Base-by-base conservation (phyloP, 495 filamentous ascomycete species). In the Rostrohypoxylon terebratum region DNA sequence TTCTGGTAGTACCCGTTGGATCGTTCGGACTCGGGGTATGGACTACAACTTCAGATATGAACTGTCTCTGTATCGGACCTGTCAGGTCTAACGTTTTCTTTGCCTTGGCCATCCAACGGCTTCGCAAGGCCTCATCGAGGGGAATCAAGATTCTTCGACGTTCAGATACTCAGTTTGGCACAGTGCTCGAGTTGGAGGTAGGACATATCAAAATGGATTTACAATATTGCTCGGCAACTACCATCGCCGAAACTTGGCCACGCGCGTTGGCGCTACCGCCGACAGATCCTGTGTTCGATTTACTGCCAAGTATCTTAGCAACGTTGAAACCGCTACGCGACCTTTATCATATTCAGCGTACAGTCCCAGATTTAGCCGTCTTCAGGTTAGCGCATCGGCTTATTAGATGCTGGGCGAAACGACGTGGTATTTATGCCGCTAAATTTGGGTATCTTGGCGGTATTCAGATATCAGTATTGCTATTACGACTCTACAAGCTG, bases 21-120 rank as follows among this genome's bases (percentile, higher is more conserved):
- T 89, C 87, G 23, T 89, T 88, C 69, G 82, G 81, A n/a, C 80
- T 90, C 25, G 86, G 81, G 4, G 83, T 89, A 25, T 89, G 87
- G 82, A 84, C 84, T 16, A 45, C 80, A 9, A 48, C 78, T 7
- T 90, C 88, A 1, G 87, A 89, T 69, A 83, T 90, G 1, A 86
- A 90, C 72, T 85, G 87, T 66, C 77, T 90, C 20, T 87, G 81
- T 68, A 84, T 90, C 61, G 87, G 88, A 9, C 84, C 83, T 13
- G 85, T 89, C 55, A 84, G 84, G 61, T 67, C 85, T 14, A 77
- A 78, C 63, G 86, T 83, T 3, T 90, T 90, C 73, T 87, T 90
- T 63, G 71, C 84, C 18, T 73, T 89, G 4, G 86, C 84, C 14
- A 77, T 77, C 4, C 83, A 84, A 64, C 80, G 83, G 5, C 78